Conservation (phyloP, 768 basidiomycete species). For the Roridomyces roridus region DNA sequence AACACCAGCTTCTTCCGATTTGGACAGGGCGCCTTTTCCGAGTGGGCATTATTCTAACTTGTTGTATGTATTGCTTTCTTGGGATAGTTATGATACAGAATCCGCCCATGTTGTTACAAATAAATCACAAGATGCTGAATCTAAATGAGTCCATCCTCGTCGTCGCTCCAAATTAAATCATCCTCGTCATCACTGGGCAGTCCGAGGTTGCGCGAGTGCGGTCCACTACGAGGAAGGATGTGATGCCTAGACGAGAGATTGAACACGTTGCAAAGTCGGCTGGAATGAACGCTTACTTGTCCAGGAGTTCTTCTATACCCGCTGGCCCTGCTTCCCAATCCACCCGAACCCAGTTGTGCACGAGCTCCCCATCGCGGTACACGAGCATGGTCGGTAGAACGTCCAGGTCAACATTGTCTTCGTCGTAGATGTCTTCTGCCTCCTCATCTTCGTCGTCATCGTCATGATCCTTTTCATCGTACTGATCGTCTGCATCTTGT, state of each 20-base stretch:
- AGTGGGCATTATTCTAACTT: conserved; percentile 73
- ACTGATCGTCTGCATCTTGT: conserved; percentile 57
- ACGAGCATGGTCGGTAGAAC: conserved; percentile 82
- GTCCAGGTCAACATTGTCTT: conserved; percentile 76
- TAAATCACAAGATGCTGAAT: neutral
- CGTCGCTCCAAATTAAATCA: conserved; percentile 59
- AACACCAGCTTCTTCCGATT: conserved; percentile 90
- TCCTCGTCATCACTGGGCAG: conserved; percentile 59
- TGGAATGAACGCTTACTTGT: conserved; percentile 52
- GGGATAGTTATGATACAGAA: neutral
- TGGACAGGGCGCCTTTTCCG: conserved; percentile 82
- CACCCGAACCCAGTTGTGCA: conserved; percentile 88
- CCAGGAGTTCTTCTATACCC: conserved; percentile 73
- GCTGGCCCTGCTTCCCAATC: conserved; percentile 81
- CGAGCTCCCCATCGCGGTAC: conserved; percentile 80
- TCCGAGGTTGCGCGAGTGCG: conserved; percentile 48
- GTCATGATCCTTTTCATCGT: conserved; percentile 42
- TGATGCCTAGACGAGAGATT: conserved; percentile 41
- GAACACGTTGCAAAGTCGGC: conserved; percentile 22
- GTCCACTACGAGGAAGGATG: conserved; percentile 41
- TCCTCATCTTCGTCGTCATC: conserved; percentile 48
- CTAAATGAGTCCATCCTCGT: conserved; percentile 41
- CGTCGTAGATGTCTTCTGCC: conserved; percentile 56
- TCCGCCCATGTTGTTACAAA: neutral
- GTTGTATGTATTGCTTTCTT: too few species aligned